Conservation (phyloP, 1,284 basidiomycete genomes). For the Rhodofomes roseus region DNA sequence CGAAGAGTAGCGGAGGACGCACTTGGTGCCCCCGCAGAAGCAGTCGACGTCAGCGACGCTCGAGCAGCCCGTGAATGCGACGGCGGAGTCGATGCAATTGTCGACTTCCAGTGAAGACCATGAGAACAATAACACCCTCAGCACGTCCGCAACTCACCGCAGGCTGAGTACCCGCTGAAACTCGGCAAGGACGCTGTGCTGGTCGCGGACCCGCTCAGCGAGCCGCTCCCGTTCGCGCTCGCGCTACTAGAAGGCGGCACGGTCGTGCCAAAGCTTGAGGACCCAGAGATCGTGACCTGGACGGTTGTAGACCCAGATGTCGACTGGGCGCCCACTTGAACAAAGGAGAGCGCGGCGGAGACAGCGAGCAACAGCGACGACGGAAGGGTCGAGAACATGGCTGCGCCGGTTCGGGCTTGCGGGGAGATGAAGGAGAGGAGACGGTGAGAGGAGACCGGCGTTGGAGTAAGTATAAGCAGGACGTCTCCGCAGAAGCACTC, state of each 20-base stretch:
- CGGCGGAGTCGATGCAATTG: conserved; percentile 21
- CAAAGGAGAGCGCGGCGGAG: not conserved
- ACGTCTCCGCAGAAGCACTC: not conserved
- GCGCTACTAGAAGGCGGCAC: not conserved
- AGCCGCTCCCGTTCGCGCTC: not conserved
- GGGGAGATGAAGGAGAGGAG: not conserved
- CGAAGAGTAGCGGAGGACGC: conserved; percentile 1
- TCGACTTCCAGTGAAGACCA: conserved; percentile 12
- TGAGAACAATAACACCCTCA: not conserved
- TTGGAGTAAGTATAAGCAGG: not conserved
- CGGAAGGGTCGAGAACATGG: not conserved
- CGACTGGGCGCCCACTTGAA: not conserved
- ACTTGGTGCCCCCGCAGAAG: conserved; percentile 22
- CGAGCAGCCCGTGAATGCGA: conserved; percentile 21
- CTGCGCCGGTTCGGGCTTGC: not conserved
- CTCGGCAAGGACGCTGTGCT: conserved; percentile 8
- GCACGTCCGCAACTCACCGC: conserved; percentile 4
- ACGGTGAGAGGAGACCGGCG: not conserved
- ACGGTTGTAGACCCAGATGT: not conserved
- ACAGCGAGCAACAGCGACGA: not conserved
- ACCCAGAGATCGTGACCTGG: not conserved
- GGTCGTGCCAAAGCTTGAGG: not conserved
- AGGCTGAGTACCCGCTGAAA: conserved; percentile 6
- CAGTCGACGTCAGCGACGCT: conserved; percentile 25
- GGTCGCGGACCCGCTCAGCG: conserved; percentile 2